Percentiles rank a stretch among this genome's conserved stretches.
Conservation (phyloP, 2,329 filamentous ascomycete genomes). For the Cryphonectria japonica region DNA sequence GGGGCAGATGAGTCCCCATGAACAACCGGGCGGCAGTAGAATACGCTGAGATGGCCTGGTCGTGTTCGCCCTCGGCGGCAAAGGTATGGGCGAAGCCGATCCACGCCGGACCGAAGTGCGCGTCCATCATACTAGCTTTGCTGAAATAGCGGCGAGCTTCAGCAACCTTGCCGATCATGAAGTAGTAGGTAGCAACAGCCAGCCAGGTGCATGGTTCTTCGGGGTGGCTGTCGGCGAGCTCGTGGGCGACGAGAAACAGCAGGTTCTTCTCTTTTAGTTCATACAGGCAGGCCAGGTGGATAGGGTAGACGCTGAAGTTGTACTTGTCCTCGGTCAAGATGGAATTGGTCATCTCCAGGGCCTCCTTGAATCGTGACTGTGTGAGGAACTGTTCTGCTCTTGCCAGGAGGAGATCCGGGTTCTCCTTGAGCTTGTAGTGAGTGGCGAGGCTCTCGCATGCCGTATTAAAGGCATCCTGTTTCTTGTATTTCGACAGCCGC, state of each 20-base stretch:
- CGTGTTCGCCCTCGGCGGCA: slow-evolving; percentile 94
- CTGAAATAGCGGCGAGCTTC: slow-evolving; percentile 96
- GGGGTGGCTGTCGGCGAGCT: slow-evolving; percentile 88
- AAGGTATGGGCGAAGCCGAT: slow-evolving; percentile 99
- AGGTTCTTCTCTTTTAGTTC: slow-evolving; percentile 86
- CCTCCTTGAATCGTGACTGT: slow-evolving; percentile 87
- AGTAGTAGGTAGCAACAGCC: slow-evolving; percentile 93
- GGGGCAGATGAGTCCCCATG: slow-evolving; percentile 94
- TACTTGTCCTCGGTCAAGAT: slow-evolving; percentile 85
- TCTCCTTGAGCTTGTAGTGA: slow-evolving; percentile 84
- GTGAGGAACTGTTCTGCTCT: slow-evolving; percentile 92
- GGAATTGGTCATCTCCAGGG: slow-evolving; percentile 79
- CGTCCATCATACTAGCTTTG: slow-evolving; percentile 96
- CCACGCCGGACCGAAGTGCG: slow-evolving; percentile 96
- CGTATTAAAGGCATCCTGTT: slow-evolving; percentile 78
- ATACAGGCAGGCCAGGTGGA: slow-evolving; percentile 89
- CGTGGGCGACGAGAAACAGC: slow-evolving; percentile 89
- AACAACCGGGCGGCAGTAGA: slow-evolving; percentile 93
- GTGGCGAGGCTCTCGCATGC: slow-evolving; percentile 91
- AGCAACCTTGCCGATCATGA: slow-evolving; percentile 84
- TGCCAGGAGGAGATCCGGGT: slow-evolving; percentile 88
- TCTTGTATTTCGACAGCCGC: slow-evolving; percentile 90
- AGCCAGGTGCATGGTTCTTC: slow-evolving; percentile 92
- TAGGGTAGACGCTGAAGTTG: slow-evolving; percentile 85
- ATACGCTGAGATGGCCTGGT: slow-evolving; percentile 97